Evolutionary conservation across 805 yeast species (phyloP), one percentile per base, ranked within the genome.

Genomic region (Lachancea meyersii): DNA sequence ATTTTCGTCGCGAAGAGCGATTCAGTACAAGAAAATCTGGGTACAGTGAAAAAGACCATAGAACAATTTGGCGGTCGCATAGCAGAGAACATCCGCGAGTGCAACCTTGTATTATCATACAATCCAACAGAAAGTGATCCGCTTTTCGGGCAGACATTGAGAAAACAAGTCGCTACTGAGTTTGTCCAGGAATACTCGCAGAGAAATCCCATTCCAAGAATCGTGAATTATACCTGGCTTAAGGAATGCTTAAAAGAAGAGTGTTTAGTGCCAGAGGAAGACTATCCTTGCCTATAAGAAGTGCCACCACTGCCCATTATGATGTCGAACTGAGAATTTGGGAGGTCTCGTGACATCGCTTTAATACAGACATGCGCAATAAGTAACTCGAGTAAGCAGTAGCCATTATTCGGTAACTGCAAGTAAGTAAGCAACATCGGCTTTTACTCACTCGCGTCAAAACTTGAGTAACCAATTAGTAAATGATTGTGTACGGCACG

Each of bases 41-140:
- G 47, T 10, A 47, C 52, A 17, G 20, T 60, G 13, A 30, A 41
- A 23, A 28, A 44, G 5, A 57, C 61, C 22, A 63, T 74, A 13
- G 63, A 65, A 24, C 52, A 59, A 18, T 69, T 74, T 38, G 80
- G 77, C 19, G 85, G 79, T 1, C 61, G 57, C 2, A 35, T 67
- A 3, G 53, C 51, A 2, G 43, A 27, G 18, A 31, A 48, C 1
- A 18, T 70, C 1, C 44, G 40, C 3, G 57, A 59, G 3, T 63
- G 72, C 33, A 64, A 72, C 27, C 53, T 71, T 17, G 63, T 78
- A 5, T 61, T 79, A 13, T 65, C 67, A 10, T 23, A 24, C 24
- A 13, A 27, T 2, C 40, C 32, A 21, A 11, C 37, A 4, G 7
- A 4, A 3, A 16, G 14, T 18, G 26, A 22, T 13, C n/a, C 19